Percentiles rank a stretch among this genome's conserved stretches.
phyloP scores from a whole-genome alignment of 2,329 filamentous ascomycete species.

The Fusarium ramigenum region DNA sequence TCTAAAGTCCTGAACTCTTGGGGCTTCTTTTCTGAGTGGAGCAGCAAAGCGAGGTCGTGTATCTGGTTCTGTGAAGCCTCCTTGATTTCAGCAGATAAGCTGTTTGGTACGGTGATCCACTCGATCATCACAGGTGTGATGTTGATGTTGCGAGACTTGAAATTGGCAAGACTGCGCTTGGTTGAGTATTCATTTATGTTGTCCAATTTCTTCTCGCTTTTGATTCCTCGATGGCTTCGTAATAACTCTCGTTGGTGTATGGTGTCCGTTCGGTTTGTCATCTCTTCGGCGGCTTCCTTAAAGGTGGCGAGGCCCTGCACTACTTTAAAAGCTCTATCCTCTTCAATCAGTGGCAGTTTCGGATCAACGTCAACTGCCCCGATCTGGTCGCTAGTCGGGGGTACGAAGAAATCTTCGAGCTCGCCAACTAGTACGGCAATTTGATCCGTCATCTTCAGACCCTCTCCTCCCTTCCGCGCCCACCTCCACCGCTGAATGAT shows the following conservation, averaged over 20 bases:
- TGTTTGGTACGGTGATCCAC: not conserved
- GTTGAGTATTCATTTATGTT: accelerated
- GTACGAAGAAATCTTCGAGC: not conserved
- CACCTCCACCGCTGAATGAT: not conserved
- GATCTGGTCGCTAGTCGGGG: not conserved
- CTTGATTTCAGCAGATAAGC: not conserved
- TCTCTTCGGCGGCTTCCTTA: not conserved
- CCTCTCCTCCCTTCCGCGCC: not conserved
- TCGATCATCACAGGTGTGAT: not conserved
- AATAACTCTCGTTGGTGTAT: not conserved
- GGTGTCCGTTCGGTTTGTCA: not conserved
- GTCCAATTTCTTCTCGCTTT: not conserved
- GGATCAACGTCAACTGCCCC: not conserved
- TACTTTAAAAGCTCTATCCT: not conserved
- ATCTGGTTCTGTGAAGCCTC: not conserved
- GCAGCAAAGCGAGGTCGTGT: not conserved
- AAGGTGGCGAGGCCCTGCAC: not conserved
- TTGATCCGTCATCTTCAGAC: not conserved
- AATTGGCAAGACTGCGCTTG: not conserved
- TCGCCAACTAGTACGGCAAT: not conserved
- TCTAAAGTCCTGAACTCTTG: not conserved
- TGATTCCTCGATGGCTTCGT: not conserved
- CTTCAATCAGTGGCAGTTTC: accelerated
- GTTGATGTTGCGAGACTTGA: not conserved
- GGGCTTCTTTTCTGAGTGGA: not conserved